Evolutionary conservation across 306 rosid species (phyloP), one percentile per base, ranked within the genome.

Genomic region (Cucumis cinereus): DNA sequence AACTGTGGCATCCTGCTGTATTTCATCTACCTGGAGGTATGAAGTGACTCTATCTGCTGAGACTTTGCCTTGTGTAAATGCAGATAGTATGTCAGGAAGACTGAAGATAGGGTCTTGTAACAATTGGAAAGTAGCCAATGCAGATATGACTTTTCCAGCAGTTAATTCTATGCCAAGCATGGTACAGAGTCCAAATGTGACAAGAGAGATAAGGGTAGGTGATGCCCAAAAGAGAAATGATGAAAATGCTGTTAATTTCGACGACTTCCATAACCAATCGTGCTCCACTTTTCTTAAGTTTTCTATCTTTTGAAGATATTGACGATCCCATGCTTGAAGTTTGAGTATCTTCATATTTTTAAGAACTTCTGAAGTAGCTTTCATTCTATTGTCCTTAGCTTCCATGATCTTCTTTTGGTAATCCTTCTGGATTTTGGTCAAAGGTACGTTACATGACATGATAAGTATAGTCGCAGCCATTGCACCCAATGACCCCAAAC

Each of bases 261-360:
- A 54, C 4, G 96, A 88, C 79, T 93, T 91, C 85, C 83, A 75
- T 20, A 93, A 62, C 97, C 97, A 91, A 40, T 57, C 54, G 28
- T 85, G 84, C 79, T 93, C 98, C 19, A 80, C 24, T 38, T 69
- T 79, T 80, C 98, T 88, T 73, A 90, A 72, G 24, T 74, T 60
- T 80, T 85, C 93, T 74, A 93, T 66, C 85, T 82, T 88, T 17
- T 87, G 81, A 55, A 81, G 90, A 68, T 91, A 93, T 54, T 89
- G 87, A 43, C 49, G 75, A 74, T 93, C 98, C 98, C 98, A 93
- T 62, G 96, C 94, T 87, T 93, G 96, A 78, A 93, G 97, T 64
- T 91, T 93, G 82, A 93, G 80, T 22, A 91, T 87, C 85, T 83
- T 93, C 89, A 93, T 90, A 85, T 89, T 90, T 50, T 82, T 76